Evolutionary conservation across 768 basidiomycete genomes (phyloP), one percentile per base, ranked within the genome.

Genomic region (Boletus vermiculosoides): DNA sequence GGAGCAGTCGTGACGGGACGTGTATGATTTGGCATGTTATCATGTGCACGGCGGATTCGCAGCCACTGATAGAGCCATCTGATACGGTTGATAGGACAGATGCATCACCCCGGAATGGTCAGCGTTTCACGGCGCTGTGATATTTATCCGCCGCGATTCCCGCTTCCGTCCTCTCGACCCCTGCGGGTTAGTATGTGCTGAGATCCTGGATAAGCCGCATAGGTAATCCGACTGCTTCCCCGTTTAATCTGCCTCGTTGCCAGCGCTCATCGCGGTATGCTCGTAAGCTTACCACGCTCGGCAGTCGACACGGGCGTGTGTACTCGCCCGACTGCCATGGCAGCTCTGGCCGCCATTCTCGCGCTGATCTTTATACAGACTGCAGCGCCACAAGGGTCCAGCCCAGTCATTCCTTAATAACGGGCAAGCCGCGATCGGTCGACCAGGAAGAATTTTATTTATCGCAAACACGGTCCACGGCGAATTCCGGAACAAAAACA

Each of bases 51-150:
- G 49, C 39, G 52, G 57, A 61, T 56, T 65, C 63, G 52, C 63
- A 61, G 37, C 36, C 37, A 23, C 46, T 57, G 64, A 64, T 58
- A 62, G 60, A 46, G 45, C 55, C 64, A 66, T 67, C 66, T 68
- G 66, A 66, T 65, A 66, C 66, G 66, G 54, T 49, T 66, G 66
- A 67, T 66, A 68, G 65, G 63, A 54, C 61, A 28, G 49, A 49
- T 33, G 44, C 40, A 30, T 25, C 53, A 50, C 52, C 54, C 57
- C 53, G 31, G 39, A 56, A 57, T 18, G 31, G 44, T 23, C 58
- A 40, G 20, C 58, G 64, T 67, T 66, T 66, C 64, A 67, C 64
- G 64, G 64, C 54, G 51, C 54, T 60, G 31, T 46, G 31, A 23
- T 23, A 37, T 37, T 60, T 50, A 44, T 66, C 65, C 63, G 63